Base-by-base conservation (phyloP, 2,329 filamentous ascomycete species). In the Aspergillus ustus region DNA sequence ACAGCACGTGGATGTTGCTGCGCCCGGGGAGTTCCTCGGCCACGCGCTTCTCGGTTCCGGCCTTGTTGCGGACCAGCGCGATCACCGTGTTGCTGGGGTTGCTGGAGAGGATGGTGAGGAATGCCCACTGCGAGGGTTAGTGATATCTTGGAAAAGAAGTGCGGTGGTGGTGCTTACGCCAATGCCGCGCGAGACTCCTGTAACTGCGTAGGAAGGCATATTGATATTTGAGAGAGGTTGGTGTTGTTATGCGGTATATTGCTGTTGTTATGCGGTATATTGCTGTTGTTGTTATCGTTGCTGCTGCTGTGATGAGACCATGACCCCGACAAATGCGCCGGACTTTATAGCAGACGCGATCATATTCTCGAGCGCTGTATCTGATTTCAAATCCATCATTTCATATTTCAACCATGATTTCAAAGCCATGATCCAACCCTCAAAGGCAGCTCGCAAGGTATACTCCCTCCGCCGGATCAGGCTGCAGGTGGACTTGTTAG, bases 1-100 rank as follows among this genome's bases (percentile, higher is more conserved):
- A 63, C 20, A 86, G 25, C 61, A 85, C 73, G 60, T 80, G 76
- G 51, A 85, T 70, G 52, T 85, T 84, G 44, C 69, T 50, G 4
- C 75, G 72, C 4, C 60, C 70, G 25, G 65, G 65, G 4, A 83
- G 70, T 64, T 84, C 80, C 37, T 70, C 65, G 2, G 71, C 66
- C 0, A 84, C 73, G 66, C 78, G 82, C 56, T 79, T 73, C 25
- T 84, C 77, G 3, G 82, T 80, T 0, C 71, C 70, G 1, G 69
- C 63, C 63, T 82, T 83, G 70, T 84, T 69, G 20, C 83, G 81
- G 20, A 81, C 82, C 0, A 84, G 70, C 4, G 82, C 83, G 53
- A 85, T 70, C 51, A 85, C 77, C 0, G 70, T 71, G 65, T 83
- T 83, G n/a, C 67, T 57, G 3, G 78, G 69, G 63, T 83, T 71